A percentile compares a stretch with the other conserved stretches of the same genome.
These are phyloP conservation scores for Stemphylium lycopersici DNA, from an alignment of 2,329 filamentous ascomycete genomes.

Conservation along the genomic window DNA sequence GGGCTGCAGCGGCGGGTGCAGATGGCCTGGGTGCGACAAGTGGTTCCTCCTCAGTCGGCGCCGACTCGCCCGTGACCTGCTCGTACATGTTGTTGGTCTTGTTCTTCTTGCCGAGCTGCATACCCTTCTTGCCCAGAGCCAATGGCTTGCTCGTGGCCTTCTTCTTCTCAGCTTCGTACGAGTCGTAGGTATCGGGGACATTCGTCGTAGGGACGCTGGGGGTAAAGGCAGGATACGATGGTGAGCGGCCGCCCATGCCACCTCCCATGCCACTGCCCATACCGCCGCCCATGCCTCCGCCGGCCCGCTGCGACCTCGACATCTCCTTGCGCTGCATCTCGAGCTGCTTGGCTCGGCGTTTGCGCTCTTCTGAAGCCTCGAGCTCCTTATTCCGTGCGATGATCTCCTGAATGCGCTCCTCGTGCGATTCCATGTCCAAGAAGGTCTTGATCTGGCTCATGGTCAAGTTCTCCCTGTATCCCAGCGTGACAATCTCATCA, in stretches of 20 bases:
- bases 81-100: slow-evolving; percentile 98
- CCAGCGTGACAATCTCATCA: slow-evolving; percentile 93
- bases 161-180: slow-evolving; percentile 97
- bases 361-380: slow-evolving; percentile 96
- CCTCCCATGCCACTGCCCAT: slow-evolving; percentile 38
- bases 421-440: slow-evolving; percentile 98
- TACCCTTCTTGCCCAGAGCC: slow-evolving; percentile 89
- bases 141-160: slow-evolving; percentile 80
- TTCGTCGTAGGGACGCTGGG: slow-evolving; percentile 72
- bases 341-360: slow-evolving; percentile 97
- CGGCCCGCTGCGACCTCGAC: slow-evolving; percentile 71
- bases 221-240: slow-evolving; percentile 88
- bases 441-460: slow-evolving; percentile 99
- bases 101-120: slow-evolving; percentile 98
- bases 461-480: slow-evolving; percentile 94
- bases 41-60: slow-evolving; percentile 86
- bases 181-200: slow-evolving; percentile 83
- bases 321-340: slow-evolving; percentile 99
- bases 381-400: slow-evolving; percentile 87
- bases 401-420: slow-evolving; percentile 92
- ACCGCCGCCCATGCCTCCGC: slow-evolving; percentile 35
- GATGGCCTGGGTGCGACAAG: slow-evolving; percentile 66
- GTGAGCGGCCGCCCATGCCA: slow-evolving; percentile 70
- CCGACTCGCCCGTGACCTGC: slow-evolving; percentile 80
- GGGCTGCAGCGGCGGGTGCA: slow-evolving; percentile 59